Percentiles rank a stretch among this genome's conserved stretches.
Evolutionary conservation across 371 early-diverging fungal species (phyloP).

Genomic region (Mucor piriformis): DNA sequence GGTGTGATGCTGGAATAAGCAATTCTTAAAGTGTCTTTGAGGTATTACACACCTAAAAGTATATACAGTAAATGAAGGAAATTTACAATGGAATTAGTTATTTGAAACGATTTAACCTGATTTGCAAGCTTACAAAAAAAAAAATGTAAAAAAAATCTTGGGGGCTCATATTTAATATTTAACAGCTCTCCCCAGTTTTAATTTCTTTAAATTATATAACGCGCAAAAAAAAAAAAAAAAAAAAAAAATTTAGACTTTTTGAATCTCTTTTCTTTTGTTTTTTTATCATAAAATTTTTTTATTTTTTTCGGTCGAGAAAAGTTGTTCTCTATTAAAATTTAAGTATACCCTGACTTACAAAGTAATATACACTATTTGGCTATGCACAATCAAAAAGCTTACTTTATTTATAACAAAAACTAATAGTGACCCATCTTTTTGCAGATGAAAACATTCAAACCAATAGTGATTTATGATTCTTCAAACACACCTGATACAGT

Average conservation of each 20-base stretch:
- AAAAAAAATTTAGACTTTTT: neutral
- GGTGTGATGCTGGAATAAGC: neutral
- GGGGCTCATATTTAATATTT: neutral
- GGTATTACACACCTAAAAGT: neutral
- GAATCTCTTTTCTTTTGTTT: neutral
- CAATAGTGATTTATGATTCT: constrained; percentile 6
- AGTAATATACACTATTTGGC: neutral
- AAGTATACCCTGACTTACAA: neutral
- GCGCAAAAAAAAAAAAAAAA: too few species aligned
- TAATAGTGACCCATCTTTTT: neutral
- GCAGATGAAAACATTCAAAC: constrained; percentile 3
- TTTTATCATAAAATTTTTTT: neutral
- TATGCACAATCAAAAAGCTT: neutral
- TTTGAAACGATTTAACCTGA: neutral
- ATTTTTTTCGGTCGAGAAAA: too few species aligned
- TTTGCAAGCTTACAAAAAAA: neutral
- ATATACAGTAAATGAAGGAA: neutral
- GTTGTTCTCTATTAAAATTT: neutral
- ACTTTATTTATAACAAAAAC: neutral
- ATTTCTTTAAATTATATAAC: neutral
- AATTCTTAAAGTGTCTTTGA: neutral
- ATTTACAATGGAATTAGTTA: too few species aligned
- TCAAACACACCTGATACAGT: neutral
- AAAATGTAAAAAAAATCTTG: neutral
- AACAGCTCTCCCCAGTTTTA: neutral